Evolutionary conservation across 495 filamentous ascomycete genomes (phyloP).

Genomic region (Aspergillus sclerotioniger): DNA sequence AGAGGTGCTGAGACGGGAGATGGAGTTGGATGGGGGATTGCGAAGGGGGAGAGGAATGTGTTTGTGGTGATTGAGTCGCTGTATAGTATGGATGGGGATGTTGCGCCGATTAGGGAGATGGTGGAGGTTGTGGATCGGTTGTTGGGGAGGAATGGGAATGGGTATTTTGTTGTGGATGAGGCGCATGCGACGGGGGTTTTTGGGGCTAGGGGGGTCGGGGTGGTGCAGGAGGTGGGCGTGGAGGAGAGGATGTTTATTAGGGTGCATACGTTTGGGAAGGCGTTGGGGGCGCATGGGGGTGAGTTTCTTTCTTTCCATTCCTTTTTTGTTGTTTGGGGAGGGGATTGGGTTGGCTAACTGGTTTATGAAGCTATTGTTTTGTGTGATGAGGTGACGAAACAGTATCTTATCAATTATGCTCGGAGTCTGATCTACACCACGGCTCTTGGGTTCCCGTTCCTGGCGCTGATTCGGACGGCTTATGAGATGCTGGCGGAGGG

Average conservation of each 20-base stretch:
- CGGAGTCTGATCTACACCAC: conserved; percentile 50
- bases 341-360: not conserved
- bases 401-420: conserved; percentile 48
- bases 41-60: conserved; percentile 36
- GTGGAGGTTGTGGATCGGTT: conserved; percentile 53
- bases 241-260: conserved; percentile 65
- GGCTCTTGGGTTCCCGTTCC: conserved; percentile 46
- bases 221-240: conserved; percentile 66
- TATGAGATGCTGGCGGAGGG: conserved; percentile 45
- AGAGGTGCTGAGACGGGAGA: conserved; percentile 36
- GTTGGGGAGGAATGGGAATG: conserved; percentile 58
- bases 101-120: conserved; percentile 61
- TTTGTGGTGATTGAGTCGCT: conserved; percentile 71
- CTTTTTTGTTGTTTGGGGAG: not conserved
- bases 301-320: conserved; percentile 23
- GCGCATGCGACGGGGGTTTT: conserved; percentile 72
- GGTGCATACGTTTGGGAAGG: conserved; percentile 77
- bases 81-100: conserved; percentile 87
- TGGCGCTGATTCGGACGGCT: conserved; percentile 45
- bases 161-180: conserved; percentile 74
- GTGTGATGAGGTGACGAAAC: too few species aligned
- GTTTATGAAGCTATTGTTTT: conserved; percentile 44
- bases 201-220: conserved; percentile 60
- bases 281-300: conserved; percentile 71
- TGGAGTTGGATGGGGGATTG: conserved; percentile 29